Evolutionary conservation across 2,329 filamentous ascomycete genomes (phyloP).

Genomic region (Aspergillus hortae): DNA sequence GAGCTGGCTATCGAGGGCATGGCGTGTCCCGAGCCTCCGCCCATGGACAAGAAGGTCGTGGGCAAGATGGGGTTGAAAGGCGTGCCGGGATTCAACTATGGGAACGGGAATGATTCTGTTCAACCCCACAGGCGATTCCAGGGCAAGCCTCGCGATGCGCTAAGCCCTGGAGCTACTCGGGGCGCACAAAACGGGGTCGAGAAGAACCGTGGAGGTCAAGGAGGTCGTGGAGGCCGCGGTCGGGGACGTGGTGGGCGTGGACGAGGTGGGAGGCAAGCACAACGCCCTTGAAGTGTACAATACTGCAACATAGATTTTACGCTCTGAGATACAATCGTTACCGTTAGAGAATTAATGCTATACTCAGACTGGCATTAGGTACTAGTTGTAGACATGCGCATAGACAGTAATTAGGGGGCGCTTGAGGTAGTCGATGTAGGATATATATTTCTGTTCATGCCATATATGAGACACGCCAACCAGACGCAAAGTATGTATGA

Average conservation of each 20-base stretch:
- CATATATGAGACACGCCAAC: no score
- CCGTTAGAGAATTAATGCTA: no score
- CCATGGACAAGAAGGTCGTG: conserved; percentile 35
- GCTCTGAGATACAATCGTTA: no score
- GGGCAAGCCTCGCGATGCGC: conserved; percentile 20
- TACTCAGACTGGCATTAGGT: no score
- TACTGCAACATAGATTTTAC: no score
- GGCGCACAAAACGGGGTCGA: conserved; percentile 16
- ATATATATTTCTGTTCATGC: no score
- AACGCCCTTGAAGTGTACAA: no score
- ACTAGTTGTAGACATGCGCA: no score
- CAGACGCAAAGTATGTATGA: no score
- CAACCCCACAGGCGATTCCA: conserved; percentile 12
- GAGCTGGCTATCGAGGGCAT: conserved; percentile 35
- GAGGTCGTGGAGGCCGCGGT: conserved; percentile 15
- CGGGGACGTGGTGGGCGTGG: conserved; percentile 13
- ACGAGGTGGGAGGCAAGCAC: not conserved
- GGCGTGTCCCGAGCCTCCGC: conserved; percentile 34
- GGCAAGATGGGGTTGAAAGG: conserved; percentile 41
- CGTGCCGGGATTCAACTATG: conserved; percentile 33
- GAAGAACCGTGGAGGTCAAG: conserved; percentile 17
- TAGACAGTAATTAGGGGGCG: no score
- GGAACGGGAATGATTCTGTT: conserved; percentile 8
- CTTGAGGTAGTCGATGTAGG: no score
- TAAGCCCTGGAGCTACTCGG: conserved; percentile 21